Base-by-base conservation (phyloP, 1,284 basidiomycete genomes). In the Leccinum pachyderme region DNA sequence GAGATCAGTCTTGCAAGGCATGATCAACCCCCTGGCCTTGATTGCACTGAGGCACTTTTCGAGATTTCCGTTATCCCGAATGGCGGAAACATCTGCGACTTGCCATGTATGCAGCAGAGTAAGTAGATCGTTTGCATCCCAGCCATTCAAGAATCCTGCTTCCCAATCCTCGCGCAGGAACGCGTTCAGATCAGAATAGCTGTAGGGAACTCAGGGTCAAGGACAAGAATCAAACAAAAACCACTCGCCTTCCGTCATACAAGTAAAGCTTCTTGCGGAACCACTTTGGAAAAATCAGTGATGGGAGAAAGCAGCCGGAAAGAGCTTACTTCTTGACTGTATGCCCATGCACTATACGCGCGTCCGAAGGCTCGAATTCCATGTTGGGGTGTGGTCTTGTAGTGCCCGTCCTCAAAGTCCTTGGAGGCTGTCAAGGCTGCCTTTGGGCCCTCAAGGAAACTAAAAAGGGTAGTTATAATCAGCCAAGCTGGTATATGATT, bases 401-500 rank as follows among this genome's bases (percentile, higher is more conserved):
- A 84, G 57, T 82, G 77, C 0, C 82, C 82, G 48, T 75, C 63
- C 7, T 82, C 71, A 64, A 83, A 85, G 61, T 83, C 82, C 57
- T 77, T 79, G 5, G 82, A 84, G n/a, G 79, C 77, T 0, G 73
- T 62, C 47, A 85, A 69, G 2, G 82, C 81, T 1, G 79, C 75
- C 61, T 81, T 83, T 5, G 80, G 81, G 0, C 83, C 82, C 65
- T 86, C 83, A 24, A 84, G 64, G 71, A 84, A 84, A 62, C 81
- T 83, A 44, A 39, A 11, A n/a, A 39, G 11, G 39, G 29, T 22
- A 9, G 31, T 51, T 28, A 60, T 27, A 8, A 48, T 41, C 11
- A 3, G 45, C 32, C 12, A 33, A 0, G 29, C 46, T 39, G 25
- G 27, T 11, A 11, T 24, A 45, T 7, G 33, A 18, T 57, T 31